Evolutionary conservation across 2,329 filamentous ascomycete genomes (phyloP).

Genomic region (Albifimbria verrucaria): DNA sequence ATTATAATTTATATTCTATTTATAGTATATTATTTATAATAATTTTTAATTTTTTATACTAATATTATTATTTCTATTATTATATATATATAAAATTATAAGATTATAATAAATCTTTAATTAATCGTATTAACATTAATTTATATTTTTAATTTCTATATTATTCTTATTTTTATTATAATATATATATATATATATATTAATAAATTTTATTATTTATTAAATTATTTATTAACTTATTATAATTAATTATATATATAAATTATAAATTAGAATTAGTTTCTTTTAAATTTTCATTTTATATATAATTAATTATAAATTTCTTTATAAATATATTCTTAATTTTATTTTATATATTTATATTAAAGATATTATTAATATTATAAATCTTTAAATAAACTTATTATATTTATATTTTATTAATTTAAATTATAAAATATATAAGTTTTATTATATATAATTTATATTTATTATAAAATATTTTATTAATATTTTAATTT

Average conservation of each 20-base stretch:
- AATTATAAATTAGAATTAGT: too few species aligned
- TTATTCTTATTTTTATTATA: too few species aligned
- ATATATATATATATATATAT: not conserved
- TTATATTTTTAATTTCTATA: too few species aligned
- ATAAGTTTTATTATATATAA: not conserved
- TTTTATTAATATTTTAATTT: not conserved
- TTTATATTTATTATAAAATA: not conserved
- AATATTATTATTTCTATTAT: not conserved
- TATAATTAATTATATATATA: slow-evolving; percentile 3
- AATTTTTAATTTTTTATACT: not conserved
- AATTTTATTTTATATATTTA: not conserved
- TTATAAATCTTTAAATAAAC: slow-evolving; percentile 1
- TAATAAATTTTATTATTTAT: not conserved
- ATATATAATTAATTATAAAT: slow-evolving; percentile 2
- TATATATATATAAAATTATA: not conserved
- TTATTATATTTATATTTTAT: too few species aligned
- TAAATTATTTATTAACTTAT: not conserved
- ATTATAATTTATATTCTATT: too few species aligned
- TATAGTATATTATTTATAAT: too few species aligned
- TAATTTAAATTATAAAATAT: not conserved
- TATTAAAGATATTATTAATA: not conserved
- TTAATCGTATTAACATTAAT: not conserved
- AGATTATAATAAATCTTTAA: not conserved
- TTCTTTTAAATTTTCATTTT: slow-evolving; percentile 3
- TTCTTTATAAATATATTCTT: slow-evolving; percentile 1